Evolutionary conservation across 306 rosid species (phyloP).

Genomic region (Castanea mollissima): DNA sequence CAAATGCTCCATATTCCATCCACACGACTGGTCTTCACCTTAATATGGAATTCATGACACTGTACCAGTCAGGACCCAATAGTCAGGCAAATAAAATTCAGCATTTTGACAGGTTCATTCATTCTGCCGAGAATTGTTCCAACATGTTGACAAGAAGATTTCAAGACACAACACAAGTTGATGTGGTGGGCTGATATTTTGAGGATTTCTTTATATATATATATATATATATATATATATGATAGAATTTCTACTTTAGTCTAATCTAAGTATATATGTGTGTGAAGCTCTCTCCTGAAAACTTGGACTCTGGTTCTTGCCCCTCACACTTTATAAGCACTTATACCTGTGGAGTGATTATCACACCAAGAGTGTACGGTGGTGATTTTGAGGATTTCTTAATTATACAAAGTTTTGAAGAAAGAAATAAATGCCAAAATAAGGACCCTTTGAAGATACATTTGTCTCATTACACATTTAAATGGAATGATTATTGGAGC

Average conservation of each 20-base stretch:
- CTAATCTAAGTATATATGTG: too few species aligned
- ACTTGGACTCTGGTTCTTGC: too few species aligned
- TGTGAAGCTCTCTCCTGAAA: too few species aligned
- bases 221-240: too few species aligned
- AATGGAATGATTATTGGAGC: background rate
- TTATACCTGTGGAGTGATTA: too few species aligned
- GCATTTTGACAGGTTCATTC: background rate
- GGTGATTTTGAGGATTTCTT: background rate
- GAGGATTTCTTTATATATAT: background rate
- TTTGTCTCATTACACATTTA: background rate
- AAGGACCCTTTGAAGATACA: background rate
- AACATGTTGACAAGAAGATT: background rate
- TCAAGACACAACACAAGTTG: background rate
- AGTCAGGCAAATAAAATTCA: background rate
- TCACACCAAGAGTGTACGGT: too few species aligned
- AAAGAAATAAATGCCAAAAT: background rate
- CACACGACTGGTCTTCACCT: too few species aligned
- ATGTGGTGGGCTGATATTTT: background rate
- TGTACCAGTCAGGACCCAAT: too few species aligned
- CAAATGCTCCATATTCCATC: too few species aligned
- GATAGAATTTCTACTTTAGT: too few species aligned
- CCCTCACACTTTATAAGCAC: too few species aligned
- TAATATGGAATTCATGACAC: too few species aligned
- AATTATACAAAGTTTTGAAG: background rate
- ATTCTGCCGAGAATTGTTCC: background rate